Evolutionary conservation across 1,139 yeast genomes (phyloP), one percentile per base, ranked within the genome.

Genomic region (Kazachstania sp.): DNA sequence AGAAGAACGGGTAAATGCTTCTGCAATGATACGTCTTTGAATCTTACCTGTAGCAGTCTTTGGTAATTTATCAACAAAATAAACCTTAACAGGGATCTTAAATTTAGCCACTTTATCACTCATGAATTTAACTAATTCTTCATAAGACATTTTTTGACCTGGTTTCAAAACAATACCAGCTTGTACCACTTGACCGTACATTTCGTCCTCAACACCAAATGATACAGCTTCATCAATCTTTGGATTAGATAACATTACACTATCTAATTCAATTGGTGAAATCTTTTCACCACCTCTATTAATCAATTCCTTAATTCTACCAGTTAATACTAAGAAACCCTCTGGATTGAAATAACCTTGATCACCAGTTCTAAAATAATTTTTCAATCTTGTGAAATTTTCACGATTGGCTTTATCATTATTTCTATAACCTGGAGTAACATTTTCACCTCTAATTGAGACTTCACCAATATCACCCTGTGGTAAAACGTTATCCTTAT

Each of bases 11-110:
- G 68, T 66, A 52, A 73, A 73, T 16, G 63, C 62, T 34, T 64
- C 63, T 1, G 82, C 83, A 56, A 81, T 76, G 52, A 72, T 72
- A 50, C 83, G 68, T 56, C 86, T 70, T 63, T 81, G 85, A 46
- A 81, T 77, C 69, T 81, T 81, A 35, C 86, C 86, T 1, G 86
- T 81, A 2, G 86, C 82, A 2, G 85, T 79, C 70, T 81, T 81
- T 52, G 86, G 86, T 63, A 81, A 70, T 34, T 69, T 67, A 23
- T 78, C 74, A n/a, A 81, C 78, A 56, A 81, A 75, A 61, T 70
- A 78, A 42, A 79, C 70, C 63, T 69, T 71, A 29, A 64, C 67
- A 0, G 86, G 86, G 18, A 81, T 68, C 64, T 81, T 81, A 67
- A 78, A 81, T 45, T 69, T 62, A 30, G 83, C 70, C 3, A 79